Evolutionary conservation across 2,329 filamentous ascomycete genomes (phyloP), one percentile per base, ranked within the genome.

Genomic region (Cladosporium halotolerans): DNA sequence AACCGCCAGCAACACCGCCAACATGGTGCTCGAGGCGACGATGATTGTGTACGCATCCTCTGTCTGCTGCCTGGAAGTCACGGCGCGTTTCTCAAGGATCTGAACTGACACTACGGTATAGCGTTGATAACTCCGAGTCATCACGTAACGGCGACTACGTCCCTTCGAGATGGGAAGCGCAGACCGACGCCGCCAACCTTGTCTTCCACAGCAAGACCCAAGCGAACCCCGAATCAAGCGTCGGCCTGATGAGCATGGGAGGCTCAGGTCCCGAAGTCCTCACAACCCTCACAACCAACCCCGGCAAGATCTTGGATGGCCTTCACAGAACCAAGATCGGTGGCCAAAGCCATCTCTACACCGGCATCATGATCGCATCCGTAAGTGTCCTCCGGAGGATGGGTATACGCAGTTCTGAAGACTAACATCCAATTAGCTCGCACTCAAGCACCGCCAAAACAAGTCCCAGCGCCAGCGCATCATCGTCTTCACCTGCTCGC

Each of bases 191-290:
- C 53, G 89, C 95, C 66, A 93, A 88, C 73, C 85, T 96, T 66
- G 86, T 97, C 67, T 97, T 97, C 78, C 89, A 91, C 69, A 89
- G 87, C 68, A 96, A 99, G 73, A 96, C 91, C 63, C 86, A 90
- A 74, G 87, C 86, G 63, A 96, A 99, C 72, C 90, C 93, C 32
- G 93, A 99, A 75, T 97, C 92, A 7, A 95, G 91, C 9, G 93
- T 99, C 60, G 93, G 95, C 49, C 78, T 99, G 60, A 96, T 99
- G 91, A 96, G 89, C 74, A 97, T 97, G 92, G 93, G 89, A 59
- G 93, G 92, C 66, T 92, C 89, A 68, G 91, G 90, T n/a, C 93
- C 93, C 45, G 92, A 97, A 75, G 92, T 99, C 60, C 82, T 99
- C 59, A 95, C 93, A 55, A 99, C 93, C 33, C 82, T 97, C 69